These are phyloP conservation scores for Aspergillus novofumigatus DNA, from an alignment of 2,329 filamentous ascomycete species.

Conservation along the genomic window DNA sequence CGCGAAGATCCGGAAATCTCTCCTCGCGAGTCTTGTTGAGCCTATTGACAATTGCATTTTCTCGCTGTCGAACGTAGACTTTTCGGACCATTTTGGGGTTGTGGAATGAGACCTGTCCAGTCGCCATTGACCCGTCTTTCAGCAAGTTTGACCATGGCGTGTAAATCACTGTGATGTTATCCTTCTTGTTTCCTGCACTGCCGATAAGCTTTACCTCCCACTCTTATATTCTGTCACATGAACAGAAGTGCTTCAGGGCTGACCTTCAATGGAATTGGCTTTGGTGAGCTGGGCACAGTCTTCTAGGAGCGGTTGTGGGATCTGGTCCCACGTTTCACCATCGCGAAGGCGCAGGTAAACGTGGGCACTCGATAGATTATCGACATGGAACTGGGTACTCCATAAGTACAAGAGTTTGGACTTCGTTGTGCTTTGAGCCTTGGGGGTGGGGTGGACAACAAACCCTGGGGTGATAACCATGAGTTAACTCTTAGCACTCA, in stretches of 20 bases:
- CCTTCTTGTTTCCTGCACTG: constrained; percentile 84
- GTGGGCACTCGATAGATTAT: constrained; percentile 94
- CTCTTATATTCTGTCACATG: neutral
- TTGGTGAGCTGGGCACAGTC: constrained; percentile 98
- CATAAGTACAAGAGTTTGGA: constrained; percentile 2
- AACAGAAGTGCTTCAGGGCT: constrained; percentile 9
- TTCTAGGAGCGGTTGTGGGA: constrained; percentile 68
- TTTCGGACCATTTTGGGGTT: constrained; percentile 78
- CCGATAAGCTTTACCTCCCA: constrained; percentile 12
- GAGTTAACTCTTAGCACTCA: neutral
- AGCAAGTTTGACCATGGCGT: constrained; percentile 96
- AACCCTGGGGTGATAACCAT: constrained; percentile 25
- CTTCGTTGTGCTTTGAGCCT: neutral
- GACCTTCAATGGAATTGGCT: constrained; percentile 96
- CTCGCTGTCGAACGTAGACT: constrained; percentile 71
- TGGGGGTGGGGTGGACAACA: constrained; percentile 11
- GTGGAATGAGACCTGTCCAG: constrained; percentile 92
- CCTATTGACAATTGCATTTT: constrained; percentile 92
- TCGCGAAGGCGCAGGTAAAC: constrained; percentile 85
- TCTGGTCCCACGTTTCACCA: constrained; percentile 76
- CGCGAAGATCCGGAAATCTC: constrained; percentile 75
- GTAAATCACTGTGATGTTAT: constrained; percentile 95
- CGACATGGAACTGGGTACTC: constrained; percentile 74
- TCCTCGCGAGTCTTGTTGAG: constrained; percentile 95
- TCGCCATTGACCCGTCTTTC: constrained; percentile 94